Evolutionary conservation across 768 basidiomycete genomes (phyloP), one percentile per base, ranked within the genome.

Genomic region (Holtermannia corniformis): DNA sequence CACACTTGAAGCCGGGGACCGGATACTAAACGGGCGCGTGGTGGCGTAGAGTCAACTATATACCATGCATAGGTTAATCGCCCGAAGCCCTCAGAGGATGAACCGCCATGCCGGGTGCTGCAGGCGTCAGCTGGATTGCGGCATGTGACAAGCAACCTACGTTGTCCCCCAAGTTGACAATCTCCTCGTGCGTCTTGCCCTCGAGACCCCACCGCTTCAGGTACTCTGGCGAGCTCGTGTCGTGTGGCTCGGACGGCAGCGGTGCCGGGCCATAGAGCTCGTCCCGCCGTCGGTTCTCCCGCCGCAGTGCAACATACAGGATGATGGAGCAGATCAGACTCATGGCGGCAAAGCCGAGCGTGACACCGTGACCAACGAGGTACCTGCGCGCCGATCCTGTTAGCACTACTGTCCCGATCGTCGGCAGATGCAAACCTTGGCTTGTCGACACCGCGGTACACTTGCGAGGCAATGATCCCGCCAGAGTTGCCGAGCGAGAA

Each of bases 261-360:
- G 65, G 62, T 12, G 61, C 47, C 19, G 61, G 57, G 4, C 74
- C 75, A 60, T 71, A 75, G 26, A 62, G 24, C 12, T 43, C 57
- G 52, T 74, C 72, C 23, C 74, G 61, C 1, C 73, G 64, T 10
- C 55, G 61, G 66, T 76, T 76, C 58, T 76, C 74, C 14, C 65
- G 52, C 28, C 54, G 52, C 20, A 68, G 50, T 20, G 64, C 63
- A 52, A 69, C 50, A 50, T 60, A 60, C 44, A 75, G 58, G 55
- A 72, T 47, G 45, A 53, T 48, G 3, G 68, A 47, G 44, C 56
- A 50, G 42, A 66, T 50, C 24, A 68, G 58, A 49, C 61, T 60
- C 49, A 71, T 57, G 44, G 47, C 51, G 28, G 52, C 49, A 52
- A 73, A 73, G 14, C 53, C 72, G 20, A 72, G 61, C 1, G 68